Base-by-base conservation (phyloP, 2,329 filamentous ascomycete species). In the Calonectria hawksworthii region DNA sequence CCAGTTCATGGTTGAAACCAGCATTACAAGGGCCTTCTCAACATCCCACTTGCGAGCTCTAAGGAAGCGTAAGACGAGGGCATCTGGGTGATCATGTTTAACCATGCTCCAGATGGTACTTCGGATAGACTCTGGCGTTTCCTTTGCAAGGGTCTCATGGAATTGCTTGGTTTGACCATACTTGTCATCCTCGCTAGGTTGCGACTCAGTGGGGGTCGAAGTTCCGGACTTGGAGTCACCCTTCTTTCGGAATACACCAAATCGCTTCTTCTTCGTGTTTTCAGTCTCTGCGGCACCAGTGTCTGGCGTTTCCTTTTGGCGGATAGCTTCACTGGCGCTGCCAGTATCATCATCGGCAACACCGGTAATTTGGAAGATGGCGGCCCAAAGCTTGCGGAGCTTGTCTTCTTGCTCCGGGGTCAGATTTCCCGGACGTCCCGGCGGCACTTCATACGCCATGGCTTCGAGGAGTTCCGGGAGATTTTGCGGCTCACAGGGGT, bases 71-170 rank as follows among this genome's bases (percentile, higher is more conserved):
- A 87, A 80, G 0, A 84, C 77, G 1, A 84, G 73, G 0, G 84
- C 94, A 86, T 99, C 97, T 0, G 97, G 97, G 83, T 99, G 92
- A 82, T 99, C 97, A 81, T 97, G 94, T 88, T 99, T 99, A 73
- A 96, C 92, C 95, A 98, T 98, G 78, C 88, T 91, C 97, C 97
- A 99, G 83, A 99, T 94, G 0, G 96, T 93, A 21, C 90, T 88
- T 68, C 96, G 92, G 77, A 99, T 92, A 54, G 94, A 90, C 81
- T 98, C 95, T 0, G 96, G 95, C 0, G 92, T 90, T 81, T 94
- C 91, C 74, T 91, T 95, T 64, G 94, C 93, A 13, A 99, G 86
- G 0, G 95, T 95, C 51, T 96, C 92, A 79, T 95, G 92, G 85
- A 96, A 98, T 65, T 96, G 93, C 85, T 96, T 97, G 47, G 91